Conservation (phyloP, 148 eudicot species). For the Rhododendron ovatum region DNA sequence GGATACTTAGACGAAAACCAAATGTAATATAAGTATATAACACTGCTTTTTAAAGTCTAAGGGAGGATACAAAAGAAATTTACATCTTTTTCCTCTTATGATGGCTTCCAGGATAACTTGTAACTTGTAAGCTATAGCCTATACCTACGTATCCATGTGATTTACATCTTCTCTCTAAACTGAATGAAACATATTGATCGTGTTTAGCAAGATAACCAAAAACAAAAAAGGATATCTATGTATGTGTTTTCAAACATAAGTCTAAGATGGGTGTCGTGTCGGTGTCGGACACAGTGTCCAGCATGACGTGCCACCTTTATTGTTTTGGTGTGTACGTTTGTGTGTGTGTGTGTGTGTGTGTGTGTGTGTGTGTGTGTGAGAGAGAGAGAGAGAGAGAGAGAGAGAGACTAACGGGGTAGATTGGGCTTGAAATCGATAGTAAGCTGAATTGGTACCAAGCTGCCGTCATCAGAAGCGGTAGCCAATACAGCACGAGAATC, state of each 20-base stretch:
- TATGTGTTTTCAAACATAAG: background rate
- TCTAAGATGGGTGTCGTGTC: background rate
- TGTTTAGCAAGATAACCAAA: background rate
- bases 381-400: background rate
- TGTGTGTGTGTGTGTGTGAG: too few relatives aligned
- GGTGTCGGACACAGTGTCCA: background rate
- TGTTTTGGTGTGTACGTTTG: background rate
- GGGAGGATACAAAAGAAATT: background rate
- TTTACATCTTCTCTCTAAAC: background rate
- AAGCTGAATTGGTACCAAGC: constrained; percentile 68
- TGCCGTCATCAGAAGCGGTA: constrained; percentile 68
- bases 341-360: too few relatives aligned
- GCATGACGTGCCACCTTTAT: background rate
- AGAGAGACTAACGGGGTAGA: constrained; percentile 71
- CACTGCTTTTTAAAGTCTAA: background rate
- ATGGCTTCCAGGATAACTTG: background rate
- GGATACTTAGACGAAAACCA: background rate
- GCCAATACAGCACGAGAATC: constrained; percentile 95
- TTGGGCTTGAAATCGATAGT: constrained; percentile 87
- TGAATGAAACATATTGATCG: background rate
- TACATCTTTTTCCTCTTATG: background rate
- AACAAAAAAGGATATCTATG: background rate
- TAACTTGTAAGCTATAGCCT: background rate
- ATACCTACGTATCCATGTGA: background rate
- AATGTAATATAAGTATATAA: background rate